Percentiles rank a stretch among this genome's conserved stretches.
Conservation (phyloP, 805 yeast species). For the Wickerhamiella azyma region DNA sequence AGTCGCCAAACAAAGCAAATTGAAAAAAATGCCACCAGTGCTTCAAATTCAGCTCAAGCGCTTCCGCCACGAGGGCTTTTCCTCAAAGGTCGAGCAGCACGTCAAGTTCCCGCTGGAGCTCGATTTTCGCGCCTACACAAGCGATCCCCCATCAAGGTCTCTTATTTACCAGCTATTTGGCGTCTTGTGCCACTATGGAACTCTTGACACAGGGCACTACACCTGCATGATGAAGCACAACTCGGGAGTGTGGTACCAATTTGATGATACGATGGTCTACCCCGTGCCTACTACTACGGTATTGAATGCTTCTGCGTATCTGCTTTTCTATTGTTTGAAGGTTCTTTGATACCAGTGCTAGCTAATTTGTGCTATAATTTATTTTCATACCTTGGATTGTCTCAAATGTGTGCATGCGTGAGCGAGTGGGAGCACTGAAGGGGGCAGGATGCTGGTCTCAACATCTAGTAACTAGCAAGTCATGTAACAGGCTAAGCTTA, state of each 20-base stretch:
- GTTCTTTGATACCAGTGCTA: too few species aligned
- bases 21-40: slow-evolving; percentile 61
- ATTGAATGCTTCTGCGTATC: slow-evolving; percentile 58
- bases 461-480: too few species aligned
- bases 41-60: slow-evolving; percentile 70
- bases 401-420: too few species aligned
- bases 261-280: slow-evolving; percentile 78
- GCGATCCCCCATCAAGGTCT: slow-evolving; percentile 14
- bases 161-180: slow-evolving; percentile 74
- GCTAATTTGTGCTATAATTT: too few species aligned
- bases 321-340: slow-evolving; percentile 35
- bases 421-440: too few species aligned
- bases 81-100: slow-evolving; percentile 59
- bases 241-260: slow-evolving; percentile 55
- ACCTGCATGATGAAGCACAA: slow-evolving; percentile 52
- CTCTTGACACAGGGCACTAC: slow-evolving; percentile 93
- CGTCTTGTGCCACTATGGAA: slow-evolving; percentile 78
- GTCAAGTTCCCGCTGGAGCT: slow-evolving; percentile 61
- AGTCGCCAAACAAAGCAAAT: slow-evolving; percentile 58
- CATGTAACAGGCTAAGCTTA: too few species aligned
- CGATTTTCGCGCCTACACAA: slow-evolving; percentile 50
- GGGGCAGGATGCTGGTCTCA: too few species aligned
- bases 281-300: slow-evolving; percentile 53
- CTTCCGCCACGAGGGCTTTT: slow-evolving; percentile 41
- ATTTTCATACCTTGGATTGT: too few species aligned